phyloP scores from a whole-genome alignment of 2,329 filamentous ascomycete species.

The Scorias spongiosa region DNA sequence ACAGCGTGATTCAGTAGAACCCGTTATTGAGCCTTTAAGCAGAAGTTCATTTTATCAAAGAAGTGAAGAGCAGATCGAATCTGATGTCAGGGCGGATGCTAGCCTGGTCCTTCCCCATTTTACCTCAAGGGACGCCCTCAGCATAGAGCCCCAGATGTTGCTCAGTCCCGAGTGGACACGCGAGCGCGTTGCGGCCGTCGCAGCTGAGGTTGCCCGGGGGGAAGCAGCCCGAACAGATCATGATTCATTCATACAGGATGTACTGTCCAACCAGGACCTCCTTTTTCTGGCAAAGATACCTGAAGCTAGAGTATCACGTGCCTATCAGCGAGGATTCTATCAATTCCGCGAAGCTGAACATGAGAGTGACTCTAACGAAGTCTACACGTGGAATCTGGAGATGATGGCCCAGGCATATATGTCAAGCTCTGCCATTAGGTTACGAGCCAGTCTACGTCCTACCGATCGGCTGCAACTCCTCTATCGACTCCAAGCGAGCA shows the following conservation, averaged over 20 bases:
- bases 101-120: background rate
- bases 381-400: constrained; percentile 10
- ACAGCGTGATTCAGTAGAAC: background rate
- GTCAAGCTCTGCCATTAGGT: constrained; percentile 13
- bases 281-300: background rate
- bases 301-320: background rate
- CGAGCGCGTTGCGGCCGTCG: background rate
- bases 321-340: background rate
- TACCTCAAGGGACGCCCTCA: background rate
- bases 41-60: background rate
- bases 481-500: constrained; percentile 14
- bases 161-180: background rate
- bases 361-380: background rate
- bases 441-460: constrained; percentile 7
- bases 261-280: background rate
- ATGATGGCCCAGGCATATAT: constrained; percentile 18
- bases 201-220: background rate
- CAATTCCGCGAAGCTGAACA: background rate
- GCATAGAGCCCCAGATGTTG: background rate
- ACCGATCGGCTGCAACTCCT: constrained; percentile 14
- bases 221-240: background rate
- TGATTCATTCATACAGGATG: background rate
- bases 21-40: background rate
- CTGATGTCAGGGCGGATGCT: background rate
- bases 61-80: background rate